Conservation (phyloP, 306 rosid species). For the Ammopiptanthus mongolicus region DNA sequence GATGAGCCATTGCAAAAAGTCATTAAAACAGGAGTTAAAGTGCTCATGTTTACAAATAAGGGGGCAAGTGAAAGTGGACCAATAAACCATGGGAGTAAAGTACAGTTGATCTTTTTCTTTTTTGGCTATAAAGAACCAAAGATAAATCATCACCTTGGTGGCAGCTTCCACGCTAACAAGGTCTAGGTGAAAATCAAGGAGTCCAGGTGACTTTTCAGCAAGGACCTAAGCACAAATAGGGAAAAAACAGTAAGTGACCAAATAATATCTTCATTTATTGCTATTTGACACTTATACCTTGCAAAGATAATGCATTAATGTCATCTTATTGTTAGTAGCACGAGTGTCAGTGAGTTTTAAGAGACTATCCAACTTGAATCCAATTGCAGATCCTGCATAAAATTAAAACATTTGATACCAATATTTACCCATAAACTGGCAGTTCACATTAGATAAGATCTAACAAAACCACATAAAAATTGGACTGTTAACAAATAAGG, state of each 20-base stretch:
- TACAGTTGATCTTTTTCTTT: background rate
- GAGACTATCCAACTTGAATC: slow-evolving; percentile 97
- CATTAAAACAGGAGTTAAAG: background rate
- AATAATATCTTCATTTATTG: slow-evolving; percentile 11
- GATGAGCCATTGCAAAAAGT: background rate
- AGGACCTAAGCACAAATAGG: slow-evolving; percentile 48
- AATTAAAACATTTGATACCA: slow-evolving; percentile 18
- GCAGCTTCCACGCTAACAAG: slow-evolving; percentile 80
- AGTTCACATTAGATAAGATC: slow-evolving; percentile 8
- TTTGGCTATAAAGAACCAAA: slow-evolving; percentile 3
- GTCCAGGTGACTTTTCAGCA: slow-evolving; percentile 76
- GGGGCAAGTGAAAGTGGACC: slow-evolving; percentile 4
- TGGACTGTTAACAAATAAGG: background rate
- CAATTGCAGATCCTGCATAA: slow-evolving; percentile 87
- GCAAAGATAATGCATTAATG: slow-evolving; percentile 98
- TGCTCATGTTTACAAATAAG: background rate
- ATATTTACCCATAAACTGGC: background rate
- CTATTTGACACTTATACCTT: slow-evolving; percentile 51
- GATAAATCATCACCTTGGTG: slow-evolving; percentile 58
- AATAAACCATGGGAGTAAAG: background rate
- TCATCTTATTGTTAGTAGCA: slow-evolving; percentile 82
- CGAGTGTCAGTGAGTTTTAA: slow-evolving; percentile 93
- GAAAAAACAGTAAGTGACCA: slow-evolving; percentile 4
- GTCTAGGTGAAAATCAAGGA: slow-evolving; percentile 83
- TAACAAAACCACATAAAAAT: slow-evolving; percentile 6